Evolutionary conservation across 768 basidiomycete species (phyloP).

Genomic region (Lactarius trivialis): DNA sequence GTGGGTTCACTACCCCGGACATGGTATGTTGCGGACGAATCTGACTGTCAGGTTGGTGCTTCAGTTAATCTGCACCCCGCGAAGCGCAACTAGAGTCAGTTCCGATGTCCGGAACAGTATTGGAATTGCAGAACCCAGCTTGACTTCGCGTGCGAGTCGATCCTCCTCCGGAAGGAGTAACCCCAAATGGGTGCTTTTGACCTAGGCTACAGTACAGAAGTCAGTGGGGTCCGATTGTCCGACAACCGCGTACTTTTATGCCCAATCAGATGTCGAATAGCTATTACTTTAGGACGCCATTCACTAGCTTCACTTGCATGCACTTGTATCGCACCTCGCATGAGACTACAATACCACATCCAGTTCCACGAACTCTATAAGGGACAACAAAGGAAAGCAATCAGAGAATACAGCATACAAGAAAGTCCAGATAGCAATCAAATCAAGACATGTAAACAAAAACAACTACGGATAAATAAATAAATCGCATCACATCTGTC

Average conservation of each 20-base stretch:
- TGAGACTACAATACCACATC: background rate
- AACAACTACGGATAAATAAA: background rate
- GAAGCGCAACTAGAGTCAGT: too few relatives aligned
- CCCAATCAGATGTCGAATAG: conserved; percentile 56
- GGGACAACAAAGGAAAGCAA: background rate
- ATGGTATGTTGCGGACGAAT: too few relatives aligned
- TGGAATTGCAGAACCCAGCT: conserved; percentile 76
- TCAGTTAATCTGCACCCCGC: too few relatives aligned
- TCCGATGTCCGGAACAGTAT: conserved; percentile 47
- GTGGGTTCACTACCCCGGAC: too few relatives aligned
- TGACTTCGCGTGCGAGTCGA: conserved; percentile 58
- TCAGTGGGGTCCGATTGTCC: conserved; percentile 44
- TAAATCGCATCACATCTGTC: conserved; percentile 1
- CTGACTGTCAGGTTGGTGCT: too few relatives aligned
- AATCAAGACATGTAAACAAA: background rate
- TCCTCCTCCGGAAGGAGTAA: too few relatives aligned
- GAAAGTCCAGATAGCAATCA: background rate
- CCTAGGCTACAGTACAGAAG: conserved; percentile 34
- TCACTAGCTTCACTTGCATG: too few relatives aligned
- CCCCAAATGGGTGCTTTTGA: conserved; percentile 50
- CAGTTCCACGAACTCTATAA: conserved; percentile 3
- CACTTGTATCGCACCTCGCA: too few relatives aligned
- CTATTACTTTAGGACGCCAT: background rate
- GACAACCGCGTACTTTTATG: too few relatives aligned
- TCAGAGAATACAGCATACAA: background rate